Base-by-base conservation (phyloP, 1,284 basidiomycete genomes). In the Coniferiporia weirii region DNA sequence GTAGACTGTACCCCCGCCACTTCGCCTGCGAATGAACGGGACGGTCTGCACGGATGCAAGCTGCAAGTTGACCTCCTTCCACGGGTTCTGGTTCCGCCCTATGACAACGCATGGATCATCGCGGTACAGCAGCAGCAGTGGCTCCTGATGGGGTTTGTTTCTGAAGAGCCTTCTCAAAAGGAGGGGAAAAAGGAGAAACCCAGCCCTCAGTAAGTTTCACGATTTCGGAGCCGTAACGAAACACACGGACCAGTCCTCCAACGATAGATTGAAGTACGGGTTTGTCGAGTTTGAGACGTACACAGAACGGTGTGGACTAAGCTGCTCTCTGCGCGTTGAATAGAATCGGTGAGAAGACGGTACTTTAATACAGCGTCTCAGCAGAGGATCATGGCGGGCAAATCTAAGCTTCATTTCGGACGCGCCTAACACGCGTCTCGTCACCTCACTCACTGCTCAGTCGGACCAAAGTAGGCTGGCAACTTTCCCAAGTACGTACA, bases 1-100 rank as follows among this genome's bases (percentile, higher is more conserved):
- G 70, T 94, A 99, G 3, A 99, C 97, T 0, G 97, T 92, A 6
- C 97, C 97, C n/a, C 97, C 97, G 10, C 97, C 97, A 64, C 93
- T 95, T 59, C 91, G 79, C 61, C 97, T 79, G 48, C 96, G 80
- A 40, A 99, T 83, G 66, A 95, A 89, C 0, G 92, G 91, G 9
- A 96, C 79, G 1, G 74, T 76, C n/a, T 76, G 71, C 7, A 72
- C 66, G 9, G 71, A 67, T 34, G 91, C 77, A 7, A 80, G 75
- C 1, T 70, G 66, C 50, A 91, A 76, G 67, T 97, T 95, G 61
- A 95, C 87, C 72, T 99, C 97, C 70, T 93, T 95, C 96, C 96
- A 99, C 19, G 95, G 94, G 67, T 98, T 98, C 78, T 99, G 96
- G 71, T 98, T 97, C 54, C 96, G 80, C 0, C 97, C 97, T 59